These are phyloP conservation scores for Austroboletus eburneus DNA, from an alignment of 768 basidiomycete species.

Conservation along the genomic window DNA sequence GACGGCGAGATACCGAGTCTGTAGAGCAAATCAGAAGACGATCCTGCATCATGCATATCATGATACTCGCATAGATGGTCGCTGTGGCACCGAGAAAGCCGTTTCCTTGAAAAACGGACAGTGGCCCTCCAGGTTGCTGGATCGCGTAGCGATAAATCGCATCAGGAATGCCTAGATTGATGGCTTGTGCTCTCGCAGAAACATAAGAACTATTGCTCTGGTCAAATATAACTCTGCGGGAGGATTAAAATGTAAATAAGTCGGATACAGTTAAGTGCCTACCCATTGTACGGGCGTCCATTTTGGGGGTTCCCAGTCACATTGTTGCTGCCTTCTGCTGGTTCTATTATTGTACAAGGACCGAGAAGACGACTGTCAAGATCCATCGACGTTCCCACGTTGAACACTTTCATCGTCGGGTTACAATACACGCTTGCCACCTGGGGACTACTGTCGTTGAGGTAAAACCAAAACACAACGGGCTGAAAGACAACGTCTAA, in stretches of 20 bases:
- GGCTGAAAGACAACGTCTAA: conserved; percentile 42
- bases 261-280: conserved; percentile 9
- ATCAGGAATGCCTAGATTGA: conserved; percentile 50
- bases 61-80: conserved; percentile 30
- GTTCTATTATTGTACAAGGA: conserved; percentile 31
- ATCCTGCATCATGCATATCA: not conserved
- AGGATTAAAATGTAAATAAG: not conserved
- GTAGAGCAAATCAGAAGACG: conserved; percentile 2
- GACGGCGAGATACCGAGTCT: conserved; percentile 58
- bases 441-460: conserved; percentile 34
- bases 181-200: conserved; percentile 46
- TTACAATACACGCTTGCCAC: conserved; percentile 54
- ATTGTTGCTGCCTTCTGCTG: conserved; percentile 42
- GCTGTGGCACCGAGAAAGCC: conserved; percentile 52
- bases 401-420: conserved; percentile 44
- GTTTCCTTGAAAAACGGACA: conserved; percentile 45
- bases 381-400: conserved; percentile 41
- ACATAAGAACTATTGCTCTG: conserved; percentile 41
- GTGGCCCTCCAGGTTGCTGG: conserved; percentile 37
- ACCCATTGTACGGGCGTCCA: conserved; percentile 61
- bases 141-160: conserved; percentile 55
- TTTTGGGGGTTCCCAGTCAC: conserved; percentile 44
- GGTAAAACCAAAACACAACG: conserved; percentile 68
- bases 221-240: conserved; percentile 39
- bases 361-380: conserved; percentile 42